phyloP scores from a whole-genome alignment of 225 moss, liverwort and hornwort genomes.

The Antitrichia curtipendula region DNA sequence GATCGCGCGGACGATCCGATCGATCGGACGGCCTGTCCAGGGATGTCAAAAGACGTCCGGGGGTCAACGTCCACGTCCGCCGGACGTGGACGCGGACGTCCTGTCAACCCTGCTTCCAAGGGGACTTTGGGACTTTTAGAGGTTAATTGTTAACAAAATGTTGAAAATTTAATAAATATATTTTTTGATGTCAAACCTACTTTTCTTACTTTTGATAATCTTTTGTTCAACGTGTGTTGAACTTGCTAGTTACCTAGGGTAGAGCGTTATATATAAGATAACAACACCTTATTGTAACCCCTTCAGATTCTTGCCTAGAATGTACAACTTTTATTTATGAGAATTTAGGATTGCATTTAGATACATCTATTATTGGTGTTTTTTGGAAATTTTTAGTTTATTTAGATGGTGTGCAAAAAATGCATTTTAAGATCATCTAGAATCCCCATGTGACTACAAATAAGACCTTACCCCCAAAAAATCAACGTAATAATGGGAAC shows the following conservation, averaged over 20 bases:
- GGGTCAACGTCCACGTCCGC: too few species aligned
- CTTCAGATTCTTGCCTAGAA: neutral
- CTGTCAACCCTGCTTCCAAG: too few species aligned
- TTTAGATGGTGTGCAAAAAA: neutral
- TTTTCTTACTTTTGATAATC: neutral
- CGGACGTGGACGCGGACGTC: too few species aligned
- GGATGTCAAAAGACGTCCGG: too few species aligned
- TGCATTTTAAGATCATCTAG: neutral
- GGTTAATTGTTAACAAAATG: too few species aligned
- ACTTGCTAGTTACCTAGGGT: rapidly evolving
- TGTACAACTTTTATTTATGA: neutral
- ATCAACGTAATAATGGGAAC: neutral
- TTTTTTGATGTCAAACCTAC: rapidly evolving
- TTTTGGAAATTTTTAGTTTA: neutral
- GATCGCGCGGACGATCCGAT: too few species aligned
- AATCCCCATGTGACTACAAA: neutral
- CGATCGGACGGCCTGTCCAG: too few species aligned
- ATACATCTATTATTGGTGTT: neutral
- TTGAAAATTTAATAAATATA: too few species aligned
- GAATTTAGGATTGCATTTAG: rapidly evolving
- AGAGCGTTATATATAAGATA: rapidly evolving
- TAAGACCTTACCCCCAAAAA: neutral
- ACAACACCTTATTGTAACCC: neutral
- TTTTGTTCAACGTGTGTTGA: rapidly evolving
- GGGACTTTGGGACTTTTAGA: too few species aligned